Evolutionary conservation across 1,139 yeast species (phyloP).

Genomic region (Geotrichum bryndzae): DNA sequence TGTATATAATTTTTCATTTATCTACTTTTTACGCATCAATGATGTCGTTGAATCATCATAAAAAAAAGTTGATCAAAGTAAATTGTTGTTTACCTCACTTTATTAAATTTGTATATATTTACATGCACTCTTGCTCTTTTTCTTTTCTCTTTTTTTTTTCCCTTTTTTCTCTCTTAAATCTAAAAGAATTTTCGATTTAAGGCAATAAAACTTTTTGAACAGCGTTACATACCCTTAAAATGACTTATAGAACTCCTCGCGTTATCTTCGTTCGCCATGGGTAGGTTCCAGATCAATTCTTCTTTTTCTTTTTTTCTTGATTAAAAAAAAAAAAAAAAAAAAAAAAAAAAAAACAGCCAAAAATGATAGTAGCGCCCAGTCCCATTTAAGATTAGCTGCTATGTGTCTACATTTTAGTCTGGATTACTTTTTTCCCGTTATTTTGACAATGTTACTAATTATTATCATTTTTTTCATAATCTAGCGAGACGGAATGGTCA

Average conservation of each 20-base stretch:
- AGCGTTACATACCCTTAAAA: background rate
- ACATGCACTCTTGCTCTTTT: background rate
- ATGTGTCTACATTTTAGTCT: background rate
- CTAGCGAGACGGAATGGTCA: slow-evolving; percentile 90
- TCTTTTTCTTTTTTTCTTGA: background rate
- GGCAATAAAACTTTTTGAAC: background rate
- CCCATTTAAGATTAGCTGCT: background rate
- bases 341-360: no score
- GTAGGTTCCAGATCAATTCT: slow-evolving; percentile 25
- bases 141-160: background rate
- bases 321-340: background rate
- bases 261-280: slow-evolving; percentile 76
- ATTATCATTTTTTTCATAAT: slow-evolving; percentile 18
- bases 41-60: background rate
- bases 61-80: background rate
- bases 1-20: background rate
- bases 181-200: background rate
- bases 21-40: background rate
- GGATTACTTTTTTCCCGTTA: background rate
- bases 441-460: background rate
- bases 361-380: background rate
- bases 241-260: slow-evolving; percentile 48
- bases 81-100: background rate
- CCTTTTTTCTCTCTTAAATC: background rate
- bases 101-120: background rate